A percentile compares a stretch with the other conserved stretches of the same genome.
These are phyloP conservation scores for Suhomyces sp. DNA, from an alignment of 805 yeast species.

Conservation along the genomic window DNA sequence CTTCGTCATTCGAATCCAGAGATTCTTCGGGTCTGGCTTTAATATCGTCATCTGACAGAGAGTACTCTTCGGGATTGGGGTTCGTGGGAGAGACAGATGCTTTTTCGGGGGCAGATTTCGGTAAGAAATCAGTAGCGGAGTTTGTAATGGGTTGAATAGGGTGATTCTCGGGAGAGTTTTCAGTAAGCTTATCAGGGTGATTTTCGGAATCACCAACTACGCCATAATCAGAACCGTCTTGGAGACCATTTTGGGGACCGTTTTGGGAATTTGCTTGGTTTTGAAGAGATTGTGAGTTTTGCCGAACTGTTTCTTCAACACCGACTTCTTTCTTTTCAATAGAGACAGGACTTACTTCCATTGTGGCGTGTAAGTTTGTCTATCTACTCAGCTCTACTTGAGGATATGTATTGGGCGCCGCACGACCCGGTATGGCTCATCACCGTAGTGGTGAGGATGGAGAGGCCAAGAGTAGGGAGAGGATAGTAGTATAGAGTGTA, in stretches of 20 bases:
- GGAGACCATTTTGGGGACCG: background rate
- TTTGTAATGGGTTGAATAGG: background rate
- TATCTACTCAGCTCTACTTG: background rate
- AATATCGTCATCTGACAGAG: slow-evolving; percentile 4
- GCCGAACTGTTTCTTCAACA: background rate
- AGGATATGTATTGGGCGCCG: background rate
- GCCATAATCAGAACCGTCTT: background rate
- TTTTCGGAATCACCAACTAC: background rate
- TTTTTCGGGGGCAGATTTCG: background rate
- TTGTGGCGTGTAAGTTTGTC: background rate
- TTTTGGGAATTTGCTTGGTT: background rate
- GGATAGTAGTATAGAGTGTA: no score
- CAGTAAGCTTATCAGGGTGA: background rate
- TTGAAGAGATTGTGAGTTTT: background rate
- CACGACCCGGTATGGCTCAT: background rate
- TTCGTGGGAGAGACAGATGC: background rate
- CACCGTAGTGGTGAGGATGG: background rate
- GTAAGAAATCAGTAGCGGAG: background rate
- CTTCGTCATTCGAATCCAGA: slow-evolving; percentile 10
- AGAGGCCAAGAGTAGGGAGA: no score
- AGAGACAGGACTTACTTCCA: slow-evolving; percentile 5
- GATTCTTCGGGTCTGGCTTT: background rate
- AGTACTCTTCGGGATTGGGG: background rate
- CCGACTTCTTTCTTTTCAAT: background rate
- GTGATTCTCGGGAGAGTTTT: background rate